phyloP scores from a whole-genome alignment of 192 early-diverging fungal genomes.

The Allomyces arbusculus region DNA sequence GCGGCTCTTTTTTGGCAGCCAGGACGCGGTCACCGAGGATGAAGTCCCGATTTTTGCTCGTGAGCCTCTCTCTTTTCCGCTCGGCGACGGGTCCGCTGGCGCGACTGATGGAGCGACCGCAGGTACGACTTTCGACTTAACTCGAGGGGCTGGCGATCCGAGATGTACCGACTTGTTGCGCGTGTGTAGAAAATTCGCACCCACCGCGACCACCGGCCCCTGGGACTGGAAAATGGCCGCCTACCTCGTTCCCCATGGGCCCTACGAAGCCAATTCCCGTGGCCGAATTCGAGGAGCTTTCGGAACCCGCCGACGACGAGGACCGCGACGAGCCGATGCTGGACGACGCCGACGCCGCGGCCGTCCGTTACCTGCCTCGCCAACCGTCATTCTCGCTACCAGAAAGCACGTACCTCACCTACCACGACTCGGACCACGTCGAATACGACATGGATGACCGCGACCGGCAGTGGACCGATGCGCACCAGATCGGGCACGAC shows the following conservation, averaged over 20 bases:
- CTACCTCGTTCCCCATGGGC: no score
- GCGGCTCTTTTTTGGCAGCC: no score
- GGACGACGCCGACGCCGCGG: no score
- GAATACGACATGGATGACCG: constrained; percentile 99
- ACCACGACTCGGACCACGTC: constrained; percentile 15
- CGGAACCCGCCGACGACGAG: neutral
- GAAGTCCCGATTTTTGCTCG: no score
- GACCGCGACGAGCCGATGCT: no score
- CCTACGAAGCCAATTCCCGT: neutral
- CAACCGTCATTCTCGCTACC: neutral
- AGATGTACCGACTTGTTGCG: neutral
- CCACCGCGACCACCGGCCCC: neutral
- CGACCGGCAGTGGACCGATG: constrained; percentile 49
- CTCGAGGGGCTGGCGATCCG: no score
- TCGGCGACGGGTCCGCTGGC: no score
- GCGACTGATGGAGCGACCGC: no score
- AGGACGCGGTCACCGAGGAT: no score
- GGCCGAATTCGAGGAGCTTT: neutral
- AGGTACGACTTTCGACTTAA: no score
- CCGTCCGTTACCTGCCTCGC: neutral
- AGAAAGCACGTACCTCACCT: neutral
- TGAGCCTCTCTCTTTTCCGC: no score
- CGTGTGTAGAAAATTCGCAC: neutral
- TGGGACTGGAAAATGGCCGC: no score
- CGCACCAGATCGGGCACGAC: constrained; percentile 28